A percentile compares a stretch with the other conserved stretches of the same genome.
Conservation (phyloP, 495 filamentous ascomycete genomes). For the Aspergillus cavernicola region DNA sequence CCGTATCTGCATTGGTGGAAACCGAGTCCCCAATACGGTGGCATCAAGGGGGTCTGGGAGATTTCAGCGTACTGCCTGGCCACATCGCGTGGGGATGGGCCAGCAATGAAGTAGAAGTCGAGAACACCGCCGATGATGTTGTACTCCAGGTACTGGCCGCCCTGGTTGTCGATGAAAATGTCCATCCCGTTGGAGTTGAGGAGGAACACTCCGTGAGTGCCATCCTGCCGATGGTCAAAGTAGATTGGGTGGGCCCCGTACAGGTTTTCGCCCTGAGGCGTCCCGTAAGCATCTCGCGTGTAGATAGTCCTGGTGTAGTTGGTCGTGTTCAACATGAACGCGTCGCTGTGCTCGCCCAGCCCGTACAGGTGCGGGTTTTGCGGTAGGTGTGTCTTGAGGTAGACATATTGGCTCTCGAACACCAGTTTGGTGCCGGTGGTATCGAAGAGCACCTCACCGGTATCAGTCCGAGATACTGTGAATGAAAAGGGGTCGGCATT, state of each 20-base stretch:
- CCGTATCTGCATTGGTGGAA: constrained; percentile 85
- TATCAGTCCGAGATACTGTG: constrained; percentile 52
- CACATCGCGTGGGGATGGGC: constrained; percentile 67
- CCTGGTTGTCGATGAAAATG: constrained; percentile 68
- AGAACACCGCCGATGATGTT: constrained; percentile 77
- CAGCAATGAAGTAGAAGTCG: constrained; percentile 81
- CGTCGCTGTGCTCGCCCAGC: constrained; percentile 74
- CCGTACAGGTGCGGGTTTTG: constrained; percentile 70
- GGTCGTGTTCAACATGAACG: constrained; percentile 64
- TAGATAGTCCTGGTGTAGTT: constrained; percentile 79
- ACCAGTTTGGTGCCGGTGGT: constrained; percentile 64
- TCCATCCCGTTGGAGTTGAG: constrained; percentile 87
- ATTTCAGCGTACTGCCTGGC: constrained; percentile 70
- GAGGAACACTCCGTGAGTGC: constrained; percentile 82
- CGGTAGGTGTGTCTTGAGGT: constrained; percentile 65
- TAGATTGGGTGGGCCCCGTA: constrained; percentile 86
- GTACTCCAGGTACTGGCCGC: constrained; percentile 74
- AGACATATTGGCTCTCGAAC: constrained; percentile 79
- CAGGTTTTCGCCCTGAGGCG: constrained; percentile 64
- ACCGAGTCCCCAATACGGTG: constrained; percentile 82
- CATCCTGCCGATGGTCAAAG: constrained; percentile 67
- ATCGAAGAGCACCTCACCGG: constrained; percentile 68
- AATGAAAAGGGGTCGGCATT: constrained; percentile 71
- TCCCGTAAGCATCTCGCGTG: constrained; percentile 68
- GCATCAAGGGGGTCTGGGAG: constrained; percentile 66